Evolutionary conservation across 345 rosid species (phyloP).

Genomic region (Xanthoceras sorbifolium): DNA sequence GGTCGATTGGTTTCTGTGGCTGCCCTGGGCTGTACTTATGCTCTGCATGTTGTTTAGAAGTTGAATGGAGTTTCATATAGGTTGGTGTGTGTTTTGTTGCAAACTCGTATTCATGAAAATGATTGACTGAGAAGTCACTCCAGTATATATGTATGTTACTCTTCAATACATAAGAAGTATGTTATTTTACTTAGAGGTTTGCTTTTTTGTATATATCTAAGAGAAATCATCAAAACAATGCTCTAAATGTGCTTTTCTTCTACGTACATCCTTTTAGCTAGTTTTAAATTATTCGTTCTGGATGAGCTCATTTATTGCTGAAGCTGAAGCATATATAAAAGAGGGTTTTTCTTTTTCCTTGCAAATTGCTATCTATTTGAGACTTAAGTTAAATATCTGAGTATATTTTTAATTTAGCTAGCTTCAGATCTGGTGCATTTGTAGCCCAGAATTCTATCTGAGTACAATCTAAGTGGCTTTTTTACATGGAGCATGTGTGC

Average conservation of each 20-base stretch:
- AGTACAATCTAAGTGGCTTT: not conserved
- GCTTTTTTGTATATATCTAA: not conserved
- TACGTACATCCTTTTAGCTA: not conserved
- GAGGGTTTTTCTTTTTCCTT: not conserved
- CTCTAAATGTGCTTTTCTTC: not conserved
- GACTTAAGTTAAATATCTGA: not conserved
- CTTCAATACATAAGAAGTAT: not conserved
- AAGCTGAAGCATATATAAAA: not conserved
- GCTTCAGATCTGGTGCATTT: not conserved
- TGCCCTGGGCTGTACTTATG: not conserved
- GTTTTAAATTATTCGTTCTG: not conserved
- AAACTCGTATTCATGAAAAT: not conserved
- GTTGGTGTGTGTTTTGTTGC: slow-evolving; percentile 5
- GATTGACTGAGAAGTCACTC: not conserved
- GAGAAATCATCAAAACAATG: not conserved
- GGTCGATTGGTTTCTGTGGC: not conserved
- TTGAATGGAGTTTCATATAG: not conserved
- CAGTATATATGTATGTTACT: not conserved
- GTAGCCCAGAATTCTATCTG: not conserved
- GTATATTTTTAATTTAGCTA: not conserved
- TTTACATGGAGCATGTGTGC: not conserved
- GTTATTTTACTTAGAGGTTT: slow-evolving; percentile 1
- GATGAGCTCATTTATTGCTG: not conserved
- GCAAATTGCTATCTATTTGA: not conserved
- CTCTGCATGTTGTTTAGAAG: not conserved